Conservation (phyloP, 139 green algal species). For the Parachlorella kessleri region DNA sequence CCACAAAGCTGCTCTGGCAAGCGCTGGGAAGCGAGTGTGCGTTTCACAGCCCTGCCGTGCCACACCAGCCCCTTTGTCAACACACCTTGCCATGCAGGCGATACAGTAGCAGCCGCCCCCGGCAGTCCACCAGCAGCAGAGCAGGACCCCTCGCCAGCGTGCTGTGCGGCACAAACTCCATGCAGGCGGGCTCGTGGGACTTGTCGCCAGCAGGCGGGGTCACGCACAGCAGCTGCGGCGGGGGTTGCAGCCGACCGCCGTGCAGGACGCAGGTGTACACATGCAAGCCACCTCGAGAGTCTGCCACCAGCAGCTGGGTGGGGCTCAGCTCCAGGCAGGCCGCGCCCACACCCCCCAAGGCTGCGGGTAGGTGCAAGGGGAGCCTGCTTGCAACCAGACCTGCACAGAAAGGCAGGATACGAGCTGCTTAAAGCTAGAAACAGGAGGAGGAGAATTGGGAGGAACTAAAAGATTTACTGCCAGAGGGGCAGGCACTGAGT, state of each 20-base stretch:
- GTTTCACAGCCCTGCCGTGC: too few relatives aligned
- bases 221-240: background rate
- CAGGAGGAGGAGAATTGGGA: too few relatives aligned
- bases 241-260: background rate
- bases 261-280: background rate
- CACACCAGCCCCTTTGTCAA: too few relatives aligned
- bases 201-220: background rate
- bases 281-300: conserved; percentile 12
- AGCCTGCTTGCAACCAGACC: background rate
- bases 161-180: conserved; percentile 6
- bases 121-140: background rate
- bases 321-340: conserved; percentile 2
- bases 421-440: too few relatives aligned
- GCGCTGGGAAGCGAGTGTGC: too few relatives aligned
- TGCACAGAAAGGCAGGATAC: background rate
- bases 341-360: conserved; percentile 7
- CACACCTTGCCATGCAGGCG: conserved; percentile 3
- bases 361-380: background rate
- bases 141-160: conserved; percentile 4
- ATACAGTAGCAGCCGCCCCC: background rate
- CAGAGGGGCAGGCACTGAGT: too few relatives aligned
- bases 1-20: background rate
- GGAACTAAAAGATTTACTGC: too few relatives aligned
- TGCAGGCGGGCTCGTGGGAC: conserved; percentile 3
- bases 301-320: background rate